Base-by-base conservation (phyloP, 2,329 filamentous ascomycete species). In the Penicillium sclerotigenum region DNA sequence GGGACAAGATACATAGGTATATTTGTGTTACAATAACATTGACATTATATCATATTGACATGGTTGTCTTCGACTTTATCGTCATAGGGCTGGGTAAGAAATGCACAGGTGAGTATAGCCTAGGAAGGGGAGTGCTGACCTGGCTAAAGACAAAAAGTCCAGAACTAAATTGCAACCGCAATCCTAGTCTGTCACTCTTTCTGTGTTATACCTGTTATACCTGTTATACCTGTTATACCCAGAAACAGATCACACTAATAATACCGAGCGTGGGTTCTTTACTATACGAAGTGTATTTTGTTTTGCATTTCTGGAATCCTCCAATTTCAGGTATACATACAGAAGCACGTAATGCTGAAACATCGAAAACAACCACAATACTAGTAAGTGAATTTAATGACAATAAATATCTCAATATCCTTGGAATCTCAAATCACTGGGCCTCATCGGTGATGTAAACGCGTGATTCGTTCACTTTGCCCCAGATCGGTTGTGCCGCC, bases 121-220 rank as follows among this genome's bases (percentile, higher is more conserved):
- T 24, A 26, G 3, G 37, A 26, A 37, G n/a, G n/a, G 11, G 13
- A 18, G 29, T 24, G n/a, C 22, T 51, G n/a, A 41, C 53, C 52
- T 28, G 20, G 47, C 33, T 33, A 55, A 54, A 26, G 13, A 26
- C 11, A 33, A 24, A 33, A 24, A 38, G 22, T 55, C 38, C n/a
- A 43, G 6, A 48, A 37, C 20, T 5, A 40, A n/a, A 41, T 52
- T 46, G 47, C 28, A 55, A 55, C 47, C 31, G 33, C 47, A 51
- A 53, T 26, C 26, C 47, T 14, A 51, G 29, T 18, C 38, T 43
- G 20, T n/a, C 26, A 41, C 3, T 37, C 14, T n/a, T n/a, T n/a
- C n/a, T n/a, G n/a, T n/a, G n/a, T n/a, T n/a, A n/a, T n/a, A n/a
- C n/a, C n/a, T n/a, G n/a, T n/a, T n/a, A n/a, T n/a, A n/a, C n/a